A percentile compares a stretch with the other conserved stretches of the same genome.
Conservation (phyloP, 2,329 filamentous ascomycete species). For the Monilinia laxa region DNA sequence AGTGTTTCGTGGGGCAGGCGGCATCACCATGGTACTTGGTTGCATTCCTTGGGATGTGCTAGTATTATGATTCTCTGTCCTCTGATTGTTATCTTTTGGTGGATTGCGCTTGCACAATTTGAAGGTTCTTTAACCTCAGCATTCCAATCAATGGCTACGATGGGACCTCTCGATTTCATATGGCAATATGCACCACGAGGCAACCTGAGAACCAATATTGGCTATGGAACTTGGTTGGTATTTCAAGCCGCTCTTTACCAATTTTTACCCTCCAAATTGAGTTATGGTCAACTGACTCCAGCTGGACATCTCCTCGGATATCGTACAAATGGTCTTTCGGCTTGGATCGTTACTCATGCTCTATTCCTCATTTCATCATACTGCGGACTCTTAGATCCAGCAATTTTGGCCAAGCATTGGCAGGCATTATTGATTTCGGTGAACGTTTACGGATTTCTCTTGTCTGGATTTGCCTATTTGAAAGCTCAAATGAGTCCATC, state of each 20-base stretch:
- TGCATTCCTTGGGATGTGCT: slow-evolving; percentile 32
- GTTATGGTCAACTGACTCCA: slow-evolving; percentile 46
- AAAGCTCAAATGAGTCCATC: slow-evolving; percentile 45
- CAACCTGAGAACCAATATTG: slow-evolving; percentile 26
- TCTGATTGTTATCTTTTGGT: slow-evolving; percentile 32
- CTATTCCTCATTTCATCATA: slow-evolving; percentile 37
- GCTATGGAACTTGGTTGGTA: slow-evolving; percentile 41
- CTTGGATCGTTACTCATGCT: slow-evolving; percentile 44
- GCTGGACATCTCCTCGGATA: slow-evolving; percentile 47
- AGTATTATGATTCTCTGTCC: slow-evolving; percentile 32
- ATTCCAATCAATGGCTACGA: slow-evolving; percentile 23
- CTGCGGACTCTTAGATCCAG: slow-evolving; percentile 42
- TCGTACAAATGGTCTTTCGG: slow-evolving; percentile 46
- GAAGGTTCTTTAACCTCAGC: slow-evolving; percentile 29
- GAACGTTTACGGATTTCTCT: slow-evolving; percentile 43
- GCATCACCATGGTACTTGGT: slow-evolving; percentile 35
- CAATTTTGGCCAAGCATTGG: slow-evolving; percentile 47
- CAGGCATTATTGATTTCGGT: slow-evolving; percentile 43
- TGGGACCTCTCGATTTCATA: slow-evolving; percentile 28
- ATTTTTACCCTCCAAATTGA: slow-evolving; percentile 40
- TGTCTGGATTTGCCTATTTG: slow-evolving; percentile 41
- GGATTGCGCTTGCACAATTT: slow-evolving; percentile 32
- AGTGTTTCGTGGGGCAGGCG: slow-evolving; percentile 33
- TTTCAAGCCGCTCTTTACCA: slow-evolving; percentile 42
- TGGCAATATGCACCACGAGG: slow-evolving; percentile 26